Conservation (phyloP, 768 basidiomycete genomes). For the Trametes cubensis region DNA sequence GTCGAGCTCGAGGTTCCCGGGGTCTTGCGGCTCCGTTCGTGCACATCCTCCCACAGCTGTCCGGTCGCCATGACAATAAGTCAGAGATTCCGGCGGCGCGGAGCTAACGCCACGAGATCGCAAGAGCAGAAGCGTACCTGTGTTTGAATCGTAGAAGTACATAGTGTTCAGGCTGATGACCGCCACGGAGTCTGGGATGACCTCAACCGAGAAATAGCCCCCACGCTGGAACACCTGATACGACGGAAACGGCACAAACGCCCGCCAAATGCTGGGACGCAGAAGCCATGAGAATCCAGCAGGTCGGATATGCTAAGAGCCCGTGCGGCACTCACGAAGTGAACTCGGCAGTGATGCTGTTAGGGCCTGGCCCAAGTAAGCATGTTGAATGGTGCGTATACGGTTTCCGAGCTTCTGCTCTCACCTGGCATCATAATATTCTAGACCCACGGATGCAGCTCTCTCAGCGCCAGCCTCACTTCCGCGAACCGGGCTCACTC, state of each 20-base stretch:
- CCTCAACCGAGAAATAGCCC: conserved; percentile 82
- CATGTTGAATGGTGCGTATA: conserved; percentile 1
- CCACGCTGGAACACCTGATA: conserved; percentile 85
- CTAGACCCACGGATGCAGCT: conserved; percentile 35
- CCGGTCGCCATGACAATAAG: conserved; percentile 29
- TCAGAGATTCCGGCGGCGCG: conserved; percentile 18
- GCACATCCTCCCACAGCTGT: conserved; percentile 78
- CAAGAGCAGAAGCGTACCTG: conserved; percentile 49
- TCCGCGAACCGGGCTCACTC: conserved; percentile 28
- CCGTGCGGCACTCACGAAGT: conserved; percentile 54
- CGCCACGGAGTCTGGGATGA: conserved; percentile 73
- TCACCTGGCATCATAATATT: conserved; percentile 69
- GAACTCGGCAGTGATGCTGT: conserved; percentile 68
- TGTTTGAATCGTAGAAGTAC: conserved; percentile 90
- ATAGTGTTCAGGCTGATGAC: conserved; percentile 88
- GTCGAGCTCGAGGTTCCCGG: conserved; percentile 86
- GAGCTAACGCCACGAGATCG: conserved; percentile 3
- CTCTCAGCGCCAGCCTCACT: conserved; percentile 19
- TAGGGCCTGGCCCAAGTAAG: conserved; percentile 51
- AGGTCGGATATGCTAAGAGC: not conserved
- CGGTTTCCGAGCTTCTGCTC: conserved; percentile 20
- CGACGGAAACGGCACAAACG: conserved; percentile 78
- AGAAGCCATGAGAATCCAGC: conserved; percentile 12
- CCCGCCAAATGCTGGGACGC: conserved; percentile 68
- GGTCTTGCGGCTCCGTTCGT: conserved; percentile 64